A percentile compares a stretch with the other conserved stretches of the same genome.
These are phyloP conservation scores for Viola pubescens DNA, from an alignment of 441 rosid species.

Conservation along the genomic window DNA sequence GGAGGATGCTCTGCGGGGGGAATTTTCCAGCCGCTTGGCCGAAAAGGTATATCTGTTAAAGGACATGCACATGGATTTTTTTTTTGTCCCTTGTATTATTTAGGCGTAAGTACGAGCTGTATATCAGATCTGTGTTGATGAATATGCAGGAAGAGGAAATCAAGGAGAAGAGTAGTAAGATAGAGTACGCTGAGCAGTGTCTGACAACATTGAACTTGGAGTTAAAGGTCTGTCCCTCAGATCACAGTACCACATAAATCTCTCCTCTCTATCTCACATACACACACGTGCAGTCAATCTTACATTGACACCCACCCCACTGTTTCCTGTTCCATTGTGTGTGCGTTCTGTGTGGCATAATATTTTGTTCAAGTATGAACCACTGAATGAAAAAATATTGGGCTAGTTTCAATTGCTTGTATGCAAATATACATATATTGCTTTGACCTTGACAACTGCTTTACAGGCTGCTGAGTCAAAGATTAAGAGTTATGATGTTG, in stretches of 20 bases:
- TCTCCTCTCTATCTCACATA: not conserved
- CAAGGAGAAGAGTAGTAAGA: constrained; percentile 55
- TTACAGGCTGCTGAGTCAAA: constrained; percentile 92
- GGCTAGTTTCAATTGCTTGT: not conserved
- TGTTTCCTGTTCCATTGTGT: not conserved
- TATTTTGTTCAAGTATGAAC: too few relatives aligned
- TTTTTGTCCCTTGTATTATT: not conserved
- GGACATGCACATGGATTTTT: not conserved
- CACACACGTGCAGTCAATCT: not conserved
- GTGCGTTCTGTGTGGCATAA: not conserved
- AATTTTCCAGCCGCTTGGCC: constrained; percentile 48
- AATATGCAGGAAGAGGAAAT: constrained; percentile 74
- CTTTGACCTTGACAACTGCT: constrained; percentile 15
- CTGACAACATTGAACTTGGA: constrained; percentile 70
- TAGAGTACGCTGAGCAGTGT: constrained; percentile 78
- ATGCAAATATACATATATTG: not conserved
- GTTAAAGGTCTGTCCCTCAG: constrained; percentile 55
- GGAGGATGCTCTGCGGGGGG: constrained; percentile 83
- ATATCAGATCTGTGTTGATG: constrained; percentile 9
- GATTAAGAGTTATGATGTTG: constrained; percentile 63
- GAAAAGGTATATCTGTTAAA: constrained; percentile 49
- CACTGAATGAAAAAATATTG: not conserved
- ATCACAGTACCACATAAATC: not conserved
- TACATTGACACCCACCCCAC: not conserved
- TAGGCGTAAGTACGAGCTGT: not conserved